Conservation (phyloP, 2,329 filamentous ascomycete species). For the Nothophoma quercina region DNA sequence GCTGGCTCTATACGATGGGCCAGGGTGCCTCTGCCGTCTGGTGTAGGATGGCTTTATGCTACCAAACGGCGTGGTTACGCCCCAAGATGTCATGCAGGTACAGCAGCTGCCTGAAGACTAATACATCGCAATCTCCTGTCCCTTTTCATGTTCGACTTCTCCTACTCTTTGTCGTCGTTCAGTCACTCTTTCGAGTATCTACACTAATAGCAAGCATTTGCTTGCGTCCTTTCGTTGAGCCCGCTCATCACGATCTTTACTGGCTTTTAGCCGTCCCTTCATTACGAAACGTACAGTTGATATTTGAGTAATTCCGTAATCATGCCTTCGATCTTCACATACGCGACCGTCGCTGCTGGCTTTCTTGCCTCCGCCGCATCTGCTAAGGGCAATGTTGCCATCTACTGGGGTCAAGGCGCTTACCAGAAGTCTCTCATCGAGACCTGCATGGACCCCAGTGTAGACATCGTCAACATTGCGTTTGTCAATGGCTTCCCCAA, state of each 20-base stretch:
- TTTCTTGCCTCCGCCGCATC: slow-evolving; percentile 46
- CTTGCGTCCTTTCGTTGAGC: slow-evolving; percentile 65
- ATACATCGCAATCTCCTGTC: slow-evolving; percentile 39
- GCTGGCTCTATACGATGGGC: slow-evolving; percentile 15
- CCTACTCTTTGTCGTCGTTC: slow-evolving; percentile 30
- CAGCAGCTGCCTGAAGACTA: slow-evolving; percentile 28
- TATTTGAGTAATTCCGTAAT: slow-evolving; percentile 38
- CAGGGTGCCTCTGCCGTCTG: slow-evolving; percentile 17
- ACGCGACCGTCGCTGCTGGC: slow-evolving; percentile 46
- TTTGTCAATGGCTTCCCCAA: slow-evolving; percentile 65
- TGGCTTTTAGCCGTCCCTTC: slow-evolving; percentile 51
- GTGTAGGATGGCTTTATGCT: slow-evolving; percentile 35
- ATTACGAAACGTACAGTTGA: slow-evolving; percentile 37
- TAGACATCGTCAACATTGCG: slow-evolving; percentile 64
- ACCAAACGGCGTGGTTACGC: slow-evolving; percentile 28
- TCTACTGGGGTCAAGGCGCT: slow-evolving; percentile 65
- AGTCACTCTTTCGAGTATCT: slow-evolving; percentile 43
- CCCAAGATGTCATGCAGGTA: slow-evolving; percentile 37
- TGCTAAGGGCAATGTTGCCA: slow-evolving; percentile 58
- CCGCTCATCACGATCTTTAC: slow-evolving; percentile 49
- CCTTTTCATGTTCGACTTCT: slow-evolving; percentile 33
- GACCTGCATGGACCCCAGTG: slow-evolving; percentile 59
- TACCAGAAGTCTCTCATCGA: slow-evolving; percentile 58
- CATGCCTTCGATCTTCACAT: slow-evolving; percentile 48
- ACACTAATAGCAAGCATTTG: slow-evolving; percentile 49